Base-by-base conservation (phyloP, 768 basidiomycete species). In the Agrocybe pediades region DNA sequence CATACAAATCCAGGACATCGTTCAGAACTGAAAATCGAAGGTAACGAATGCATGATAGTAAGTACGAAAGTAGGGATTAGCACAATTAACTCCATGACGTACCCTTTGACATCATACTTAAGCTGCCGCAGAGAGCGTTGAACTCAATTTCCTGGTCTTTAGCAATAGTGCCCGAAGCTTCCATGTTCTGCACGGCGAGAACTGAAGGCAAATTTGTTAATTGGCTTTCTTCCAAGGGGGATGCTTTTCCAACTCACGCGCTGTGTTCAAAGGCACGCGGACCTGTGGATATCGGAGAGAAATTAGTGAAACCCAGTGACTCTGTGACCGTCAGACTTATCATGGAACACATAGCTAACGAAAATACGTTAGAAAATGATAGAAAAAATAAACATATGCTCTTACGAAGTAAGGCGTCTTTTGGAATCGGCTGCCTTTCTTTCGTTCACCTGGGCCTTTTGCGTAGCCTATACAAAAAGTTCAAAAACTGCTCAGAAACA, bases 111-210 rank as follows among this genome's bases (percentile, higher is more conserved):
- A 95, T 95, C 87, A 92, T 91, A 52, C 83, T 86, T 46, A 95
- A 70, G 62, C 87, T 89, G 1, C 89, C 89, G 61, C 85, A 84
- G 16, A 95, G 77, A 6, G 91, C 95, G 62, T 85, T 86, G 64
- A 95, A 94, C 74, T 97, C 94, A 52, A 95, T 85, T 56, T 89
- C 86, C 63, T 94, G 88, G 30, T 87, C 83, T 58, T 82, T 85
- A 2, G 81, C 78, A 41, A 96, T 81, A 1, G 82, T 80, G 7
- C 87, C 84, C 1, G 84, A 84, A 1, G 90, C 92, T 56, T 90
- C 87, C 81, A 96, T 86, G 64, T 98, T 96, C 72, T 97, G 95
- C 16, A 95, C 88, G 1, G 95, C 92, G 45, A 96, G 75, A 13
- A 95, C 76, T 78, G 23, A 30, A 13, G 26, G 29, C 24, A 41